Percentiles rank a stretch among this genome's conserved stretches.
Evolutionary conservation across 768 basidiomycete genomes (phyloP).

Genomic region (Hortiboletus campestris): DNA sequence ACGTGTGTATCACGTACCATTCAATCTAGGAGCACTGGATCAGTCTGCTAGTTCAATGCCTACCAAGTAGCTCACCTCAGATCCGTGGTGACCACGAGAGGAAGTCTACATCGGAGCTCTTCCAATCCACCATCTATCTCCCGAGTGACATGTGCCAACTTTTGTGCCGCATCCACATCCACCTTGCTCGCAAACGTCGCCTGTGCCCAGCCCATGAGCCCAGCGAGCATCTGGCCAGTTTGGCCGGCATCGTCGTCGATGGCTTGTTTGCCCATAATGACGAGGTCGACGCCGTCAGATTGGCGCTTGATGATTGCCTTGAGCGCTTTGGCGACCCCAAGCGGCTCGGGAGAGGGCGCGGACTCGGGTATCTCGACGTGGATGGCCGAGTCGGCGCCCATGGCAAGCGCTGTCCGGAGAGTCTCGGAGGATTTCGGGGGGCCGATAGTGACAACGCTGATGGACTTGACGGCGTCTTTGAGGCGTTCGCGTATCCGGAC

Average conservation of each 20-base stretch:
- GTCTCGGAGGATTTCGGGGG: constrained; percentile 87
- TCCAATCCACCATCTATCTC: constrained; percentile 96
- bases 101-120: constrained; percentile 75
- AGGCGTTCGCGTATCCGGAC: constrained; percentile 87
- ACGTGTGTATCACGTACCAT: constrained; percentile 46
- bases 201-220: constrained; percentile 87
- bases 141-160: constrained; percentile 68
- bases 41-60: neutral
- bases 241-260: constrained; percentile 96
- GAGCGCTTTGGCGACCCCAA: constrained; percentile 86
- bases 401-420: constrained; percentile 93
- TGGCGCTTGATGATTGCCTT: constrained; percentile 68
- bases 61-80: constrained; percentile 59
- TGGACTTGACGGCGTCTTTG: constrained; percentile 75
- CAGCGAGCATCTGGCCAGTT: constrained; percentile 97
- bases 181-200: constrained; percentile 94
- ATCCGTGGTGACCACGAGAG: constrained; percentile 90
- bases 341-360: constrained; percentile 78
- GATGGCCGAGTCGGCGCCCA: constrained; percentile 93
- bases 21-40: constrained; percentile 48
- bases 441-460: constrained; percentile 93
- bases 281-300: constrained; percentile 67
- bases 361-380: constrained; percentile 85
- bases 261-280: constrained; percentile 96
- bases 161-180: constrained; percentile 61